Evolutionary conservation across 2,329 filamentous ascomycete species (phyloP).

Genomic region (Domatiomyces catenatus): DNA sequence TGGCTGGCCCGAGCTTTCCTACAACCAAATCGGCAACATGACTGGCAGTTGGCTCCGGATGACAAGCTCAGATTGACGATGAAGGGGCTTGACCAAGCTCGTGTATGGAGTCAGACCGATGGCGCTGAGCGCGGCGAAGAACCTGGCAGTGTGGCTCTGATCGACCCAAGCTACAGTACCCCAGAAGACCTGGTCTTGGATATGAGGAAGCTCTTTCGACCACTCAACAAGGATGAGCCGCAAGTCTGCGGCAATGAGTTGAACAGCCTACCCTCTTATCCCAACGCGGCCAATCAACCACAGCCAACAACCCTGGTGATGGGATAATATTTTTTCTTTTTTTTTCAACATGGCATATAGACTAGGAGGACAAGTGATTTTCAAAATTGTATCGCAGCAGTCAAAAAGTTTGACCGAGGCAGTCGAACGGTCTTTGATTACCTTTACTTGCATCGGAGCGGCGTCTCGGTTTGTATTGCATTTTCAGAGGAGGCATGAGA

Average conservation of each 20-base stretch:
- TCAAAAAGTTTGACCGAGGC: neutral
- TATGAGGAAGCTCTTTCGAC: slow-evolving; percentile 56
- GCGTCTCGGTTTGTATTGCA: neutral
- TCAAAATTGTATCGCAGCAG: slow-evolving; percentile 1
- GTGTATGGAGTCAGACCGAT: slow-evolving; percentile 46
- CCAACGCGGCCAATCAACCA: neutral
- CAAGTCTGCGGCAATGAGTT: neutral
- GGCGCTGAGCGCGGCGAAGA: slow-evolving; percentile 51
- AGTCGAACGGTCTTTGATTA: neutral
- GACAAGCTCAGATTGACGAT: slow-evolving; percentile 46
- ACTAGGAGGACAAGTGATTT: slow-evolving; percentile 1
- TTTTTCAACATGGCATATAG: neutral
- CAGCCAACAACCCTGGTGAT: neutral
- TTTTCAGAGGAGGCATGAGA: neutral
- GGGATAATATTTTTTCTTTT: neutral
- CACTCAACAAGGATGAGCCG: slow-evolving; percentile 24
- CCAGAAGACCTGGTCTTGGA: slow-evolving; percentile 33
- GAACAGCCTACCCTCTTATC: neutral
- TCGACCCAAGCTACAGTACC: slow-evolving; percentile 51
- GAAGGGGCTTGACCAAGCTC: slow-evolving; percentile 44
- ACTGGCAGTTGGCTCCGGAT: slow-evolving; percentile 44
- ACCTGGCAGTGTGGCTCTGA: slow-evolving; percentile 51
- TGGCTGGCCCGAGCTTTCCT: slow-evolving; percentile 54
- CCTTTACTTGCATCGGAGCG: neutral
- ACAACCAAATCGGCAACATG: slow-evolving; percentile 39